Conservation (phyloP, 179 eudicot genomes). For the Sideroxylon spinosum region DNA sequence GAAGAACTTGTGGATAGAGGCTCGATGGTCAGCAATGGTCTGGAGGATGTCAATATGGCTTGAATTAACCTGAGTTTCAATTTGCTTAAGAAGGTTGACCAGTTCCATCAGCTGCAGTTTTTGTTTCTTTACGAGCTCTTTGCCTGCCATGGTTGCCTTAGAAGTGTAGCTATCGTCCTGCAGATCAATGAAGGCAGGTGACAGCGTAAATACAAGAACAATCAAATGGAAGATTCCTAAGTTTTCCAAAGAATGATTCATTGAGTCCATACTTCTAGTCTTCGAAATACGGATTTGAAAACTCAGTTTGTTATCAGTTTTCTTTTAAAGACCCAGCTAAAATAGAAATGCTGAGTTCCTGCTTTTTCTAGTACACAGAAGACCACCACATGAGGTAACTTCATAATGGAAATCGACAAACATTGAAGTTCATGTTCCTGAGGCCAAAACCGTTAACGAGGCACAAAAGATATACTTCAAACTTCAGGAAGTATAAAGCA, state of each 20-base stretch:
- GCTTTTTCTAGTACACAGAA: neutral
- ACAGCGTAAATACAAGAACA: neutral
- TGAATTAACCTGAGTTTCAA: conserved; percentile 41
- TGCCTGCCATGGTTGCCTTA: conserved; percentile 29
- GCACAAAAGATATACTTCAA: neutral
- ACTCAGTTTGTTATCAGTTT: neutral
- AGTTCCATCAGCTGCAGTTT: conserved; percentile 32
- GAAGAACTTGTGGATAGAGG: conserved; percentile 25
- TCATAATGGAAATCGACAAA: neutral
- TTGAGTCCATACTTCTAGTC: neutral
- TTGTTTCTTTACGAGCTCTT: conserved; percentile 38
- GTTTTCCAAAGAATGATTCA: neutral
- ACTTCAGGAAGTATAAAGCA: neutral
- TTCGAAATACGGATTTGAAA: neutral
- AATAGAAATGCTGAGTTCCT: neutral
- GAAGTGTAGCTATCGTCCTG: conserved; percentile 26
- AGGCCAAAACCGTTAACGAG: neutral
- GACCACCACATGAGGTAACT: neutral
- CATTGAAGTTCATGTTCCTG: neutral
- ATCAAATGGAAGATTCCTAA: neutral
- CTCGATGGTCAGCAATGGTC: conserved; percentile 29
- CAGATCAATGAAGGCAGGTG: conserved; percentile 16
- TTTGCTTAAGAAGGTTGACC: conserved; percentile 33
- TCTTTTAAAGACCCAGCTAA: neutral
- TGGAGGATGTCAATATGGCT: conserved; percentile 35